Evolutionary conservation across 2,329 filamentous ascomycete species (phyloP), one percentile per base, ranked within the genome.

Genomic region (Aspergillus sp.): DNA sequence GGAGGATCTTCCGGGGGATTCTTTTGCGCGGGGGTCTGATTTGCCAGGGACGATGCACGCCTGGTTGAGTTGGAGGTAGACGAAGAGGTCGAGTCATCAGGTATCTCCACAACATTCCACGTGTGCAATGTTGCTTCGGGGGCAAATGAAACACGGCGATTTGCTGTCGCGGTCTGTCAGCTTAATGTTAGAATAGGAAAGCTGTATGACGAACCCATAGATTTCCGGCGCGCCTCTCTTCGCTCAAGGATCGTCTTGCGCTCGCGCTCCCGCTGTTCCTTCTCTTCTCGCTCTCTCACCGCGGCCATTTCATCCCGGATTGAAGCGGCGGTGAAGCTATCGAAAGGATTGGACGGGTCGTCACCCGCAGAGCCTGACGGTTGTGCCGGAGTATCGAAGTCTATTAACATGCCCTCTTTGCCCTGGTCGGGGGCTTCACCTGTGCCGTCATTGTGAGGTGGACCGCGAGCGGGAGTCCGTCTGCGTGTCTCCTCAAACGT

Each of bases 61-160:
- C 91, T 82, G 11, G 90, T 91, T 10, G 88, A 87, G 64, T 94
- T 90, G 0, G 90, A 90, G 7, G 85, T 83, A 6, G 87, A 89
- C 10, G 87, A 88, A 13, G 89, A 90, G 1, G 92, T 96, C 19
- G 91, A 91, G 73, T 97, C 93, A 71, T 93, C 92, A 73, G 88
- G 84, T 64, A 93, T 90, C 71, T 98, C 94, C 48, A 97, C 86
- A 58, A 95, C 93, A 71, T 98, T 93, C 84, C 96, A 98, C 0
- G 95, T 99, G 74, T 99, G 95, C 38, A 99, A 83, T 3, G 95
- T 99, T 11, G 95, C 95, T 78, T 99, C 95, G 1, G 95, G 95
- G 4, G 95, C 95, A 76, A 99, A 99, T 0, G 94, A 98, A 36
- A 99, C 95, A 71, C 95, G 88, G 70, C 95, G 88, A 74, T 95